A percentile compares a stretch with the other conserved stretches of the same genome.
phyloP scores from a whole-genome alignment of 768 basidiomycete genomes.

The Podaxis sp. region DNA sequence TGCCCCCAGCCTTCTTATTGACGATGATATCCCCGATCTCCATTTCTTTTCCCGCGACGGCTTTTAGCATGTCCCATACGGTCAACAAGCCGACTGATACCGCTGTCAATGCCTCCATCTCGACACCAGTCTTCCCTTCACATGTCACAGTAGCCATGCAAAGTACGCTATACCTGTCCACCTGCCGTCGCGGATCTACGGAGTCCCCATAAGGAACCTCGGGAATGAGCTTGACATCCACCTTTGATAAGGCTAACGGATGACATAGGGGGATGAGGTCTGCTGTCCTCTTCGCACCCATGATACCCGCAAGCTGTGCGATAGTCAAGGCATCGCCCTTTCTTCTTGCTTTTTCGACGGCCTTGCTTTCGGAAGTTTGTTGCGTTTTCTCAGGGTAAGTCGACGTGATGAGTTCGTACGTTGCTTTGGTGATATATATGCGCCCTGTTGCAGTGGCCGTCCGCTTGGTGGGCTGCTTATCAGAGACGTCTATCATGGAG shows the following conservation, averaged over 20 bases:
- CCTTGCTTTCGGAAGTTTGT: conserved; percentile 27
- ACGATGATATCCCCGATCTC: conserved; percentile 69
- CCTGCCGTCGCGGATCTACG: conserved; percentile 4
- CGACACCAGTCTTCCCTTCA: conserved; percentile 82
- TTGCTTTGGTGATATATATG: conserved; percentile 64
- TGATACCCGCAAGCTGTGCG: conserved; percentile 84
- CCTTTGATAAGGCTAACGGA: conserved; percentile 70
- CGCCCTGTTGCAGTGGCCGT: conserved; percentile 74
- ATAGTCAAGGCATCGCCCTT: conserved; percentile 76
- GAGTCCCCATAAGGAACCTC: conserved; percentile 26
- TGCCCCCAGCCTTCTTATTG: conserved; percentile 68
- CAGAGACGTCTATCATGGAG: conserved; percentile 80
- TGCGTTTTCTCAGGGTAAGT: conserved; percentile 28
- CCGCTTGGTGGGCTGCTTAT: conserved; percentile 61
- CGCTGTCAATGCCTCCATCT: conserved; percentile 92
- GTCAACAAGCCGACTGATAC: conserved; percentile 78
- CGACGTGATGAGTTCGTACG: conserved; percentile 62
- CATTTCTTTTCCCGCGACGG: conserved; percentile 88
- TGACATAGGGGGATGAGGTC: conserved; percentile 88
- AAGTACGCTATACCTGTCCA: conserved; percentile 46
- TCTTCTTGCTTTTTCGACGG: conserved; percentile 48
- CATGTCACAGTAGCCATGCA: conserved; percentile 73
- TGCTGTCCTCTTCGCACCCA: conserved; percentile 83
- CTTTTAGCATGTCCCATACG: conserved; percentile 94
- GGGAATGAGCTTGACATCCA: conserved; percentile 62